Conservation (phyloP, 1,284 basidiomycete species). For the Exobasidium rhododendri region DNA sequence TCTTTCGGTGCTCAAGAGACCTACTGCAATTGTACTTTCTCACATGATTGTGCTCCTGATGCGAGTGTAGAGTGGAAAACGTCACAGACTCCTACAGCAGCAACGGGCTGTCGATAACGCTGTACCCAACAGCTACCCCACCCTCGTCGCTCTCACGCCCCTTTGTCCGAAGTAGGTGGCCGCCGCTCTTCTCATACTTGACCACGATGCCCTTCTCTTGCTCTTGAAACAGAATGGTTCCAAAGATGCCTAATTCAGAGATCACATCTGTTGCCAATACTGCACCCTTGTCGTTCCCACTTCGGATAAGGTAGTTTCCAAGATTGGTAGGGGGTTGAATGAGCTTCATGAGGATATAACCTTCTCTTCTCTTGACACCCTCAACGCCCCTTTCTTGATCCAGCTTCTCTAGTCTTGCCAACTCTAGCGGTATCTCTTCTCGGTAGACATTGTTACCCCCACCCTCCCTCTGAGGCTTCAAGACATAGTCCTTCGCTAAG, state of each 20-base stretch:
- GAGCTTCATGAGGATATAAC: constrained; percentile 91
- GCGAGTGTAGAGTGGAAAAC: too few relatives aligned
- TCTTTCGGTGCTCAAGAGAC: too few relatives aligned
- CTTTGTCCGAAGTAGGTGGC: constrained; percentile 88
- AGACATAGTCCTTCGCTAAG: constrained; percentile 69
- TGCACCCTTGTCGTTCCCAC: constrained; percentile 11
- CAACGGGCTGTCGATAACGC: constrained; percentile 76
- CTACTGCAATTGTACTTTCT: too few relatives aligned
- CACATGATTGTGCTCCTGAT: too few relatives aligned
- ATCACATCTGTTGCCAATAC: constrained; percentile 67
- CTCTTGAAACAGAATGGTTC: constrained; percentile 70
- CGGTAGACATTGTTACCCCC: constrained; percentile 97
- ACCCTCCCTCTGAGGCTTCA: constrained; percentile 94
- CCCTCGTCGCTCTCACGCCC: constrained; percentile 89
- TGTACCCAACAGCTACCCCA: constrained; percentile 87
- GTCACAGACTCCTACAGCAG: constrained; percentile 65
- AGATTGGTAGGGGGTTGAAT: constrained; percentile 71
- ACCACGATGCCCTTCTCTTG: constrained; percentile 7
- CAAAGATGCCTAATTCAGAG: constrained; percentile 88
- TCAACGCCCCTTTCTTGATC: constrained; percentile 54
- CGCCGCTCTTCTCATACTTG: constrained; percentile 65
- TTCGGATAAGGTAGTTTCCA: constrained; percentile 70
- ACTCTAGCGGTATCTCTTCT: constrained; percentile 71
- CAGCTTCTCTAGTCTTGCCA: constrained; percentile 64
- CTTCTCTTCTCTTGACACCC: constrained; percentile 54